Conservation (phyloP, 192 early-diverging fungal genomes). For the Coemansia sp. region DNA sequence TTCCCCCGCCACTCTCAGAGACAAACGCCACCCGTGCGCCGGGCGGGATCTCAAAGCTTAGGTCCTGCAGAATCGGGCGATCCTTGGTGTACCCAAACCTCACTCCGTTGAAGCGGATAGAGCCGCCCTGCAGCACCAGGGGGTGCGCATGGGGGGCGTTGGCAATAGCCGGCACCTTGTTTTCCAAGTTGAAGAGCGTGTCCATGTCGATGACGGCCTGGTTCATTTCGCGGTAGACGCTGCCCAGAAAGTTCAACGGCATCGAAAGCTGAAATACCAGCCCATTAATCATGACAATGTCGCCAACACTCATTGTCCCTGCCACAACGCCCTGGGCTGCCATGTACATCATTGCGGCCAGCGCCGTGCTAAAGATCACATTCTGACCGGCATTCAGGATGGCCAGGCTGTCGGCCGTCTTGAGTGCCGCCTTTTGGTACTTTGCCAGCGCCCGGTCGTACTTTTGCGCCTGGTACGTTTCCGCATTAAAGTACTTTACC, state of each 20-base stretch:
- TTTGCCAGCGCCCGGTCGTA: constrained; percentile 84
- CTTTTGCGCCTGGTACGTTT: constrained; percentile 79
- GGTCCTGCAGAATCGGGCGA: constrained; percentile 62
- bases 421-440: constrained; percentile 92
- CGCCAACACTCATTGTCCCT: constrained; percentile 87
- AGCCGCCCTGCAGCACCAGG: constrained; percentile 57
- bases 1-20: constrained; percentile 90
- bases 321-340: constrained; percentile 78
- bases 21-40: constrained; percentile 89
- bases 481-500: constrained; percentile 96
- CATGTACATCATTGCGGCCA: constrained; percentile 96
- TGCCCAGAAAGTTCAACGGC: constrained; percentile 96
- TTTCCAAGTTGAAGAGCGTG: constrained; percentile 82
- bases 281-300: constrained; percentile 98
- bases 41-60: constrained; percentile 77
- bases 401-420: constrained; percentile 81
- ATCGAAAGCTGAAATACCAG: constrained; percentile 96
- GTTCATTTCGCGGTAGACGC: constrained; percentile 93
- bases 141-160: constrained; percentile 56
- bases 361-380: constrained; percentile 85
- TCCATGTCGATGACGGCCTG: constrained; percentile 98
- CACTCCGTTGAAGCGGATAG: constrained; percentile 84
- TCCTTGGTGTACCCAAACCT: constrained; percentile 81
- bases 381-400: constrained; percentile 94
- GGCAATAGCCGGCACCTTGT: constrained; percentile 49